phyloP scores from a whole-genome alignment of 352 stramenopile species.

The Thraustochytrium striatum region DNA sequence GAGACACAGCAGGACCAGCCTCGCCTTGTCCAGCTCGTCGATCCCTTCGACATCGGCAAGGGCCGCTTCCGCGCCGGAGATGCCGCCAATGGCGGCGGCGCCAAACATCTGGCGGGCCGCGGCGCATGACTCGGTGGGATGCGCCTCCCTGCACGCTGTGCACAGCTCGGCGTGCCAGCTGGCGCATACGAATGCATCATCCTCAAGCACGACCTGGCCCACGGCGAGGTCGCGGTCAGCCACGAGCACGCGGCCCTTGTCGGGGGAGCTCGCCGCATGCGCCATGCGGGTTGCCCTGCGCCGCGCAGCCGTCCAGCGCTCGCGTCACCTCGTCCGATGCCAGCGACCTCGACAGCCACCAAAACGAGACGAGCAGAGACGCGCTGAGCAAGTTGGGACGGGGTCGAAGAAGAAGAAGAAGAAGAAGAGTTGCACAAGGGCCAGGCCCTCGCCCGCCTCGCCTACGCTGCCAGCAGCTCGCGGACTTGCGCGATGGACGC shows the following conservation, averaged over 20 bases:
- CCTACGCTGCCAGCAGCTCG: no score
- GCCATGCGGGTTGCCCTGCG: no score
- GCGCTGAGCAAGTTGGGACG: background rate
- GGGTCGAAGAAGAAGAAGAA: background rate
- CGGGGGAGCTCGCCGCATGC: no score
- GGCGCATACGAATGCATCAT: background rate
- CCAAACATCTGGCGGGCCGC: background rate
- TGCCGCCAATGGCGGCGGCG: background rate
- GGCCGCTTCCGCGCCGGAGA: background rate
- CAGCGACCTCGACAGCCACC: no score
- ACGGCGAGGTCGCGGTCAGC: background rate
- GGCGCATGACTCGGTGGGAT: background rate
- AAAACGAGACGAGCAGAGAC: no score
- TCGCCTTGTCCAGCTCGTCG: constrained; percentile 4
- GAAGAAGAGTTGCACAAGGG: background rate
- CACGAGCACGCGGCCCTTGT: background rate
- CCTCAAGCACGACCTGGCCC: background rate
- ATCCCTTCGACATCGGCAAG: background rate
- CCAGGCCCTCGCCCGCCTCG: no score
- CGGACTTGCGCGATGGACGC: background rate
- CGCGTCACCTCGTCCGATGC: no score
- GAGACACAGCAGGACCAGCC: background rate
- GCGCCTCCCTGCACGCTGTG: background rate
- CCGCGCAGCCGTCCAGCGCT: no score
- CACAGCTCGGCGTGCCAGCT: background rate